Percentiles rank a stretch among this genome's conserved stretches.
phyloP scores from a whole-genome alignment of 2,329 filamentous ascomycete genomes.

The Dryadomyces sulphureus region DNA sequence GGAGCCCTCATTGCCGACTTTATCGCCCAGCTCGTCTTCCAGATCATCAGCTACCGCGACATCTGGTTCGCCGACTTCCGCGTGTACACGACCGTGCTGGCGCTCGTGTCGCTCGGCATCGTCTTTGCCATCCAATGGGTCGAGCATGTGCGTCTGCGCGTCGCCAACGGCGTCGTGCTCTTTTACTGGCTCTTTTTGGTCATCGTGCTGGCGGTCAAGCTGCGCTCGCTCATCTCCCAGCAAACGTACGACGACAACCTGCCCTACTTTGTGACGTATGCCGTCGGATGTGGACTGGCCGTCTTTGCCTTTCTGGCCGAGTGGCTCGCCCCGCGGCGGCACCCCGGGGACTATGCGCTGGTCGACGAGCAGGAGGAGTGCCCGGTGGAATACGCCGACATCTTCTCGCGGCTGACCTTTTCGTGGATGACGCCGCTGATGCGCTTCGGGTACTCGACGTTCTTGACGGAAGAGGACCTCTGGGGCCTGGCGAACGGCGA shows the following conservation, averaged over 20 bases:
- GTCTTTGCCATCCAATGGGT: conserved; percentile 72
- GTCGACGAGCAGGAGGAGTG: conserved; percentile 44
- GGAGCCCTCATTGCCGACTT: conserved; percentile 53
- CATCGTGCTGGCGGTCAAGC: conserved; percentile 64
- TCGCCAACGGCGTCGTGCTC: conserved; percentile 75
- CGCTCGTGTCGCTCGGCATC: conserved; percentile 56
- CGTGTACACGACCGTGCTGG: conserved; percentile 66
- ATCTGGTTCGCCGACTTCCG: conserved; percentile 72
- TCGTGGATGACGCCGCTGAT: conserved; percentile 99
- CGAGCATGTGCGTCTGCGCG: conserved; percentile 69
- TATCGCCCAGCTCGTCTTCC: conserved; percentile 57
- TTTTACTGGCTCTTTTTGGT: conserved; percentile 87
- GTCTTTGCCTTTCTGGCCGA: conserved; percentile 61
- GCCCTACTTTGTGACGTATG: conserved; percentile 67
- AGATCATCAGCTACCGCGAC: conserved; percentile 53
- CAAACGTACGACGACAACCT: conserved; percentile 50
- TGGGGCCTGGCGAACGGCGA: conserved; percentile 81
- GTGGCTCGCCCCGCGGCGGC: conserved; percentile 72
- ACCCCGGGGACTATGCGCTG: conserved; percentile 41
- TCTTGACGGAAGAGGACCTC: conserved; percentile 83
- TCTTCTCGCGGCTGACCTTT: conserved; percentile 90
- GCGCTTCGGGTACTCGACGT: conserved; percentile 85
- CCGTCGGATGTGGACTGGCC: conserved; percentile 55
- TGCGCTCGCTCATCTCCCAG: conserved; percentile 73
- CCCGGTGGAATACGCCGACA: conserved; percentile 76